These are phyloP conservation scores for Plasmodium relictum DNA, from an alignment of 169 alveolate species.

Conservation along the genomic window DNA sequence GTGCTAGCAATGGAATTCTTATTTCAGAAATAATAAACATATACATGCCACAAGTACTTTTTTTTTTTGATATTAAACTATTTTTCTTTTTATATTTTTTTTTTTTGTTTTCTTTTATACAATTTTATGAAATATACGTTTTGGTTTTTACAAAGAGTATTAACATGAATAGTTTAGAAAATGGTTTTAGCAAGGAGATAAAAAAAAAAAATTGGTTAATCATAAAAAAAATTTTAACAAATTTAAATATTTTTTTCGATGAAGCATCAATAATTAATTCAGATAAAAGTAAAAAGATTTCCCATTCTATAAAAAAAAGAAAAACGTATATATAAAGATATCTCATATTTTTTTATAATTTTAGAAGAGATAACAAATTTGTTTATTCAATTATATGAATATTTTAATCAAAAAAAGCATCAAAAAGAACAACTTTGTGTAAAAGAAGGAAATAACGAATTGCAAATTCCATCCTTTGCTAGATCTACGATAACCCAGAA, in stretches of 20 bases:
- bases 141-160: conserved; percentile 31
- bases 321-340: not conserved
- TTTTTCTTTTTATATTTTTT: not conserved
- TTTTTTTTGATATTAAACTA: not conserved
- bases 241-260: conserved; percentile 48
- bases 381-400: conserved; percentile 62
- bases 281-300: conserved; percentile 45
- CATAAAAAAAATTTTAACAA: conserved; percentile 43
- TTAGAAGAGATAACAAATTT: conserved; percentile 47
- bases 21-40: conserved; percentile 62
- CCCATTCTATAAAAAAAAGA: no score
- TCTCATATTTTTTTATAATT: not conserved
- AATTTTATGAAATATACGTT: not conserved
- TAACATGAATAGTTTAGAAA: conserved; percentile 66
- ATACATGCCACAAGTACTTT: conserved; percentile 64
- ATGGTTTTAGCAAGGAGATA: conserved; percentile 76
- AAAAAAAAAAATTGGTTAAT: conserved; percentile 75
- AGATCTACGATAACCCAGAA: conserved; percentile 77
- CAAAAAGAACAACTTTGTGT: conserved; percentile 19
- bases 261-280: conserved; percentile 68
- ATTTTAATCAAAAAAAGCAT: conserved; percentile 41
- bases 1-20: conserved; percentile 72
- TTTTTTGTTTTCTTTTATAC: conserved; percentile 20
- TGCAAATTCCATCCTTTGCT: conserved; percentile 59
- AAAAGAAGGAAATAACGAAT: conserved; percentile 27